Percentiles rank a stretch among this genome's conserved stretches.
Evolutionary conservation across 768 basidiomycete genomes (phyloP).

Genomic region (Dictyophora rubrovolvata): DNA sequence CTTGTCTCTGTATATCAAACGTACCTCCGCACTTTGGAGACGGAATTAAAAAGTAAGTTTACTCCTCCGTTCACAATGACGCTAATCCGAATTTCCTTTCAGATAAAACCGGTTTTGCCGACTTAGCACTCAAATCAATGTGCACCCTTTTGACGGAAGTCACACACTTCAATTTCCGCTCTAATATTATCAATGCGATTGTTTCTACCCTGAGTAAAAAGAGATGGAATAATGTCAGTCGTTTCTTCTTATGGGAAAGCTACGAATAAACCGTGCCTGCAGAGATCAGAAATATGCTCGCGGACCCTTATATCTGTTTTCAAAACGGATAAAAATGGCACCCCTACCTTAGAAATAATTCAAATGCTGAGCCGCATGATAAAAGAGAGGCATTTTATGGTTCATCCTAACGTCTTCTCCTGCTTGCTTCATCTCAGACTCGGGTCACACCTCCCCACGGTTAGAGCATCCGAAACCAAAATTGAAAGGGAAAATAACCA

Average conservation of each 20-base stretch:
- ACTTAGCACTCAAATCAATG: conserved; percentile 72
- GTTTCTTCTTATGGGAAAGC: background rate
- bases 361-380: conserved; percentile 91
- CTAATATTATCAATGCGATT: conserved; percentile 83
- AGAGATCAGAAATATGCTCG: conserved; percentile 84
- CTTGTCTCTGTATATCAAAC: conserved; percentile 80
- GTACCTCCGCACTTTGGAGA: conserved; percentile 78
- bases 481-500: conserved; percentile 40
- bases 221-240: conserved; percentile 79
- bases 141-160: conserved; percentile 74
- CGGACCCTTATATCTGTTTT: conserved; percentile 76
- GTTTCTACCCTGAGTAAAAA: conserved; percentile 74
- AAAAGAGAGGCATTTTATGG: conserved; percentile 83
- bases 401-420: conserved; percentile 81
- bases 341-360: conserved; percentile 77
- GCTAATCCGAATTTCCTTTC: conserved; percentile 15
- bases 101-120: conserved; percentile 60
- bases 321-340: conserved; percentile 69
- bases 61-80: conserved; percentile 6
- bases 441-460: conserved; percentile 66
- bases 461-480: conserved; percentile 64
- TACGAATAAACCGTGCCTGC: conserved; percentile 6
- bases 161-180: conserved; percentile 94
- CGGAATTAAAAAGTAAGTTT: conserved; percentile 71
- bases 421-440: conserved; percentile 80